Conservation (phyloP, 2,329 filamentous ascomycete species). For the Pseudogymnoascus sp. region DNA sequence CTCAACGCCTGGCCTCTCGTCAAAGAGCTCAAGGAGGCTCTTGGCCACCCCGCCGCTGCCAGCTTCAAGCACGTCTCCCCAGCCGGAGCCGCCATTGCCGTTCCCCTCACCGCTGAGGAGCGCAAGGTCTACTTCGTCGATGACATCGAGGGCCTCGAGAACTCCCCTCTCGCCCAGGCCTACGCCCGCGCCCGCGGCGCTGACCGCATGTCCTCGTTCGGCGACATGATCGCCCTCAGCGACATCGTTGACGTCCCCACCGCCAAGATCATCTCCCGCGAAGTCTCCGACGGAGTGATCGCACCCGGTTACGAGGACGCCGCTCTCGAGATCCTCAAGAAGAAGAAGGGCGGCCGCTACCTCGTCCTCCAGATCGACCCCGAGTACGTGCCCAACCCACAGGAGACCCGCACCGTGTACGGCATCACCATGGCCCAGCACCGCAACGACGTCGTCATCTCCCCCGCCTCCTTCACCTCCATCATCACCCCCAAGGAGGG, state of each 20-base stretch:
- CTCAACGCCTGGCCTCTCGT: constrained; percentile 96
- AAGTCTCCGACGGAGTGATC: constrained; percentile 95
- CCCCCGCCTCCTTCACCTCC: constrained; percentile 74
- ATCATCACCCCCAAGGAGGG: constrained; percentile 82
- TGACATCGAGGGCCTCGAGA: constrained; percentile 83
- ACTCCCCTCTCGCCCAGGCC: constrained; percentile 80
- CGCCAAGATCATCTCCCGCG: constrained; percentile 94
- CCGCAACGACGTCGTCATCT: constrained; percentile 86
- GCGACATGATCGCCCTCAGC: constrained; percentile 89
- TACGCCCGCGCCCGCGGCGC: constrained; percentile 93
- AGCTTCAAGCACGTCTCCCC: constrained; percentile 99
- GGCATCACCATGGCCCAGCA: constrained; percentile 82
- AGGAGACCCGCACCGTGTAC: constrained; percentile 82
- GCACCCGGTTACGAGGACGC: constrained; percentile 79
- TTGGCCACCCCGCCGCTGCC: constrained; percentile 82
- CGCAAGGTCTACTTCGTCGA: constrained; percentile 98
- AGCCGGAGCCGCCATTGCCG: constrained; percentile 88
- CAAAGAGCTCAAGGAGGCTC: constrained; percentile 86
- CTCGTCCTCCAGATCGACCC: constrained; percentile 92
- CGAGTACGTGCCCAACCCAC: constrained; percentile 64
- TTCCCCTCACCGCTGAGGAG: constrained; percentile 78
- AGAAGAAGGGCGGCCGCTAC: constrained; percentile 98
- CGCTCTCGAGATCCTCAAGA: constrained; percentile 83
- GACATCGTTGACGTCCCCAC: constrained; percentile 86
- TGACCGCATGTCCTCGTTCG: constrained; percentile 98